Evolutionary conservation across 2,329 filamentous ascomycete species (phyloP).

Genomic region (Monascus ruber): DNA sequence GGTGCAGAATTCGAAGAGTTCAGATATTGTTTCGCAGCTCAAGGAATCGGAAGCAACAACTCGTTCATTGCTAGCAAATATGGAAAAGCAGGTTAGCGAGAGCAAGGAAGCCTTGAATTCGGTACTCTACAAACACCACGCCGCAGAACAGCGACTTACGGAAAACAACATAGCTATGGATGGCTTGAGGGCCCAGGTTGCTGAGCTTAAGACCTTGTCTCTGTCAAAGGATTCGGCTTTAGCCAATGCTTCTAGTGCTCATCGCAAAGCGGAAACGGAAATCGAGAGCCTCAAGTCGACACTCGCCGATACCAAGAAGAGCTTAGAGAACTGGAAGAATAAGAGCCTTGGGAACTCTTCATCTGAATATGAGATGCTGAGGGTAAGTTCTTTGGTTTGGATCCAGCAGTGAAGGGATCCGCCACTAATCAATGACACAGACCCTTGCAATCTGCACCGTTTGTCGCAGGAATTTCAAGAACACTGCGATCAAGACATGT

Average conservation of each 20-base stretch:
- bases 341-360: conserved; percentile 73
- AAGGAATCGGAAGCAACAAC: conserved; percentile 81
- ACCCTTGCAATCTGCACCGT: conserved; percentile 77
- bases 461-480: conserved; percentile 87
- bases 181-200: conserved; percentile 60
- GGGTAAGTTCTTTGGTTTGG: conserved; percentile 48
- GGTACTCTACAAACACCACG: conserved; percentile 60
- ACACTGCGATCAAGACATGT: conserved; percentile 85
- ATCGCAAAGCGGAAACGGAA: conserved; percentile 55
- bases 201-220: conserved; percentile 62
- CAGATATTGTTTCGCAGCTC: conserved; percentile 83
- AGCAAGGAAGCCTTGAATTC: conserved; percentile 66
- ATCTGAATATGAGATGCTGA: conserved; percentile 71
- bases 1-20: conserved; percentile 76
- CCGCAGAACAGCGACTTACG: conserved; percentile 57
- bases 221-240: conserved; percentile 63
- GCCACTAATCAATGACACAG: conserved; percentile 31
- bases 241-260: conserved; percentile 50
- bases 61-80: conserved; percentile 62
- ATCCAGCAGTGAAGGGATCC: not conserved
- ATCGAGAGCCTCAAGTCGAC: conserved; percentile 68
- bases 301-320: conserved; percentile 67
- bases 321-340: conserved; percentile 72
- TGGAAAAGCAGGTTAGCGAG: conserved; percentile 85
- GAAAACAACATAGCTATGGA: conserved; percentile 63